Percentiles rank a stretch among this genome's conserved stretches.
These are phyloP conservation scores for Fomitiporia mediterranea DNA, from an alignment of 1,284 basidiomycete genomes.

Conservation along the genomic window DNA sequence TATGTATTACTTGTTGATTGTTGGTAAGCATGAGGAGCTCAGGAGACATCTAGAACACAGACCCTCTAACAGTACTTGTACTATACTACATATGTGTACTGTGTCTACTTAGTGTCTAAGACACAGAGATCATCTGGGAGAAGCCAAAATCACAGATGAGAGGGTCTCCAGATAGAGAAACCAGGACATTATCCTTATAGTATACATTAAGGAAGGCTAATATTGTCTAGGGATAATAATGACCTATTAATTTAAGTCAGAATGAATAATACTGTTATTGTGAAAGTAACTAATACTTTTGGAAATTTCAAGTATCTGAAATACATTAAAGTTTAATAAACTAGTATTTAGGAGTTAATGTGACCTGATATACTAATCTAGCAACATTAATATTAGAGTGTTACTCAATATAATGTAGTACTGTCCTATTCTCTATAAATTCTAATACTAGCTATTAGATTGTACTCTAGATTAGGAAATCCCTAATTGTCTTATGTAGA, in stretches of 20 bases:
- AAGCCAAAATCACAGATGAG: no score
- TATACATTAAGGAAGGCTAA: neutral
- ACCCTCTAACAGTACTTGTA: neutral
- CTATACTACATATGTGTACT: neutral
- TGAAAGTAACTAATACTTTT: neutral
- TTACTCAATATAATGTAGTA: neutral
- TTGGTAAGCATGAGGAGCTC: neutral
- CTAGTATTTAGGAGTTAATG: no score
- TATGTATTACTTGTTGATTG: neutral
- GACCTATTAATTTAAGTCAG: slow-evolving; percentile 15
- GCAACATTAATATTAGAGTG: neutral
- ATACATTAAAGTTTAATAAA: neutral
- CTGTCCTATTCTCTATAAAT: slow-evolving; percentile 14
- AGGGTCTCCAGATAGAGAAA: neutral
- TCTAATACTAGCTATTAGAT: no score
- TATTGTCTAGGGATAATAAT: no score
- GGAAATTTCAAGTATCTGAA: neutral
- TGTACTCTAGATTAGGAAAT: no score
- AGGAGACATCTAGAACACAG: slow-evolving; percentile 1
- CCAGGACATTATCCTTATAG: slow-evolving; percentile 6
- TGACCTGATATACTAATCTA: neutral
- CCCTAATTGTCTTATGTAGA: no score
- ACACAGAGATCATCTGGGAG: neutral
- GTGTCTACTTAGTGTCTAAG: neutral
- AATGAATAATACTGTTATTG: slow-evolving; percentile 11